phyloP scores from a whole-genome alignment of 1,284 basidiomycete genomes.

The Rhodotorula sp. region DNA sequence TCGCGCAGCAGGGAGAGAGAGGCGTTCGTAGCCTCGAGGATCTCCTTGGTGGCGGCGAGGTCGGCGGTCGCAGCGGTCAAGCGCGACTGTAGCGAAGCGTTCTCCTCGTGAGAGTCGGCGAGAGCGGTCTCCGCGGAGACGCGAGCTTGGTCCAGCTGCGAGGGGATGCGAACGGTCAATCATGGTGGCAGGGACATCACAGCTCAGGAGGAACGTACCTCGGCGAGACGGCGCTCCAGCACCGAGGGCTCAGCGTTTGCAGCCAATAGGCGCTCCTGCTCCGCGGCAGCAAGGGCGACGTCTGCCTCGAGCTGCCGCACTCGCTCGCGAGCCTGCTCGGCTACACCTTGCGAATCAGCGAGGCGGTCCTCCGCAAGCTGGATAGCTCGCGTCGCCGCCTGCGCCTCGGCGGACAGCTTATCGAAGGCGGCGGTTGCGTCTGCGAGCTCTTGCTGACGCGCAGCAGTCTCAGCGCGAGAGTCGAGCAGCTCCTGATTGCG shows the following conservation, averaged over 20 bases:
- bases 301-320: conserved; percentile 1
- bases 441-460: neutral
- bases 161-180: neutral
- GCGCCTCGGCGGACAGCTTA: neutral
- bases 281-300: neutral
- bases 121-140: neutral
- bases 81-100: neutral
- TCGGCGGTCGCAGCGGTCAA: conserved; percentile 3
- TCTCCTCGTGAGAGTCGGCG: neutral
- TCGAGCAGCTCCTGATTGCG: neutral
- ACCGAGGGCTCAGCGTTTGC: neutral
- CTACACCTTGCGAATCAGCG: too few species aligned
- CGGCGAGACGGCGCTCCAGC: neutral
- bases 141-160: neutral
- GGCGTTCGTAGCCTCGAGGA: neutral
- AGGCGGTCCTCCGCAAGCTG: too few species aligned
- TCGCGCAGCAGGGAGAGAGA: neutral
- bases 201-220: neutral
- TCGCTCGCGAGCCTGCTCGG: too few species aligned
- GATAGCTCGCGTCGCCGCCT: too few species aligned
- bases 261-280: neutral
- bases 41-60: conserved; percentile 1
- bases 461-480: neutral
- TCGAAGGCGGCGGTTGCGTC: neutral
- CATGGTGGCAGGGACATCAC: too few species aligned